Evolutionary conservation across 768 basidiomycete genomes (phyloP).

Genomic region (Exsudoporus frostii): DNA sequence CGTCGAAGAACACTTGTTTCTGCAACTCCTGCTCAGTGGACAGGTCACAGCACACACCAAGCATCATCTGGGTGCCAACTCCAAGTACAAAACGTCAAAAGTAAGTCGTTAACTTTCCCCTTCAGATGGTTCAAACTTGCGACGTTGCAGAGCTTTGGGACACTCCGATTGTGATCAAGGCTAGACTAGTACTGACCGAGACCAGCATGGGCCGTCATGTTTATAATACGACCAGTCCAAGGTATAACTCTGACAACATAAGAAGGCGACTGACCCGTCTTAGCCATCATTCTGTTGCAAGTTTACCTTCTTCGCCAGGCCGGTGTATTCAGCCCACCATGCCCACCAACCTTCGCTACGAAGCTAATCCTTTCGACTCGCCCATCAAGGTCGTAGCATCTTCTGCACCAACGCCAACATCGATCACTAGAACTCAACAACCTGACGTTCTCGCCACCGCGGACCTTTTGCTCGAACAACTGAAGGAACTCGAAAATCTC

Average conservation of each 20-base stretch:
- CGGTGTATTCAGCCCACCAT: conserved; percentile 1
- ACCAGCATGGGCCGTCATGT: not conserved
- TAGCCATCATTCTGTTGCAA: not conserved
- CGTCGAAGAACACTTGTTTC: too few relatives aligned
- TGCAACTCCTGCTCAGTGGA: too few relatives aligned
- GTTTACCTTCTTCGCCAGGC: not conserved
- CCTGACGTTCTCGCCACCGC: conserved; percentile 29
- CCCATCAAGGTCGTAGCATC: conserved; percentile 9
- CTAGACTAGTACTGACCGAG: too few relatives aligned
- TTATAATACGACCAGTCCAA: conserved; percentile 13
- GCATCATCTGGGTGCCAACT: too few relatives aligned
- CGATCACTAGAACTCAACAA: conserved; percentile 2
- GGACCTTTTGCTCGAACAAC: conserved; percentile 26
- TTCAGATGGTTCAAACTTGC: not conserved
- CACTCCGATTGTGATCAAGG: not conserved
- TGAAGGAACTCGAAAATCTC: conserved; percentile 24
- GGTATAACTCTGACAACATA: conserved; percentile 6
- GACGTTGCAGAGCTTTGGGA: not conserved
- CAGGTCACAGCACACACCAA: too few relatives aligned
- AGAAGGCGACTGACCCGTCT: conserved; percentile 1
- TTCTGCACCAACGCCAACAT: not conserved
- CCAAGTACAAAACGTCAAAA: too few relatives aligned
- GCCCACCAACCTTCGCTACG: not conserved
- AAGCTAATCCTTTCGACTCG: conserved; percentile 21
- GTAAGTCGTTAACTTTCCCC: not conserved